Evolutionary conservation across 2,329 filamentous ascomycete genomes (phyloP).

Genomic region (Alternaria gaisen): DNA sequence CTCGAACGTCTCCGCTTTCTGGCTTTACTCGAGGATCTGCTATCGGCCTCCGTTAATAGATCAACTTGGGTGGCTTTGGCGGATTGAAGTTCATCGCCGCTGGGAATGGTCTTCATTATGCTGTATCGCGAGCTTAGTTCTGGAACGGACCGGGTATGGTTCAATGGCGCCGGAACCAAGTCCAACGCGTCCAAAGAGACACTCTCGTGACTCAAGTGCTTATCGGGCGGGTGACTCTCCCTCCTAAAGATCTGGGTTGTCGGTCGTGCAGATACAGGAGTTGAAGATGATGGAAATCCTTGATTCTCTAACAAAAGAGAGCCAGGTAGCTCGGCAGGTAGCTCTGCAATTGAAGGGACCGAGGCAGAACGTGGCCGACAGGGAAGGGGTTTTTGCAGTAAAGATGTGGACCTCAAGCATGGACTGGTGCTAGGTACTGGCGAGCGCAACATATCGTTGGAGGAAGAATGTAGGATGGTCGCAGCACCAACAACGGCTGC

Average conservation of each 20-base stretch:
- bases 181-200: conserved; percentile 4
- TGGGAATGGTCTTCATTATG: conserved; percentile 41
- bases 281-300: conserved; percentile 35
- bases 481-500: conserved; percentile 39
- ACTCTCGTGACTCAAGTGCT: neutral
- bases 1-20: conserved; percentile 30
- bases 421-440: conserved; percentile 46
- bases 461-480: conserved; percentile 51
- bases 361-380: conserved; percentile 53
- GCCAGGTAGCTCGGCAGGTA: conserved; percentile 42
- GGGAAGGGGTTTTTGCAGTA: conserved; percentile 46
- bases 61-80: conserved; percentile 26
- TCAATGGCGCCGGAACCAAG: conserved; percentile 23
- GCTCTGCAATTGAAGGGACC: conserved; percentile 50
- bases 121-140: conserved; percentile 22
- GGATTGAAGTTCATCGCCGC: conserved; percentile 32
- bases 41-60: conserved; percentile 36
- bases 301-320: conserved; percentile 46
- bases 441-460: conserved; percentile 56
- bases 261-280: conserved; percentile 23
- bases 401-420: conserved; percentile 37
- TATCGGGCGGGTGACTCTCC: conserved; percentile 17
- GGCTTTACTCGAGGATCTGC: conserved; percentile 33
- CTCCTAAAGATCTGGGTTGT: conserved; percentile 21
- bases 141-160: conserved; percentile 28